phyloP scores from a whole-genome alignment of 805 yeast genomes.

The Saturnispora zaruensis region DNA sequence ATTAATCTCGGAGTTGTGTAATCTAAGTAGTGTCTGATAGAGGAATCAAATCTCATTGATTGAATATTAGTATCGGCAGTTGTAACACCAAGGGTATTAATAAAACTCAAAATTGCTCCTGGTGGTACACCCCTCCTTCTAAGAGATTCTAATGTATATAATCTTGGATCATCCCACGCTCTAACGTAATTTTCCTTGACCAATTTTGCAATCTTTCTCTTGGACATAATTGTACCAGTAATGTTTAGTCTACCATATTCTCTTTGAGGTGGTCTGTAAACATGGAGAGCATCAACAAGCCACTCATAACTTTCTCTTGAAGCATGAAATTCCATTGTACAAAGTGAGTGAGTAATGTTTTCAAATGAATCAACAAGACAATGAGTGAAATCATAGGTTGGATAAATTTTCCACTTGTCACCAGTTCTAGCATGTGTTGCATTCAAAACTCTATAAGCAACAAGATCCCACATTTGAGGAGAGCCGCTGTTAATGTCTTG shows the following conservation, averaged over 20 bases:
- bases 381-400: conserved; percentile 98
- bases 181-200: conserved; percentile 76
- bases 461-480: conserved; percentile 99
- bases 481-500: conserved; percentile 84
- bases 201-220: conserved; percentile 90
- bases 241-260: conserved; percentile 95
- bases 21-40: conserved; percentile 82
- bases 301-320: conserved; percentile 96
- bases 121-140: conserved; percentile 99
- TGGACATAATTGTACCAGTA: conserved; percentile 89
- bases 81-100: conserved; percentile 94
- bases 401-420: conserved; percentile 93
- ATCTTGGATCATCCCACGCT: conserved; percentile 98
- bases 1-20: conserved; percentile 88
- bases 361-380: conserved; percentile 97
- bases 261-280: conserved; percentile 97
- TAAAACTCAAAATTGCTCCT: conserved; percentile 88
- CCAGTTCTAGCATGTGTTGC: conserved; percentile 97
- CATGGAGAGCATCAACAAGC: conserved; percentile 92
- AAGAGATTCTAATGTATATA: conserved; percentile 88
- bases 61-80: conserved; percentile 90
- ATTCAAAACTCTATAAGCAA: conserved; percentile 89
- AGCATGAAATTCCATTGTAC: conserved; percentile 90
- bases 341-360: conserved; percentile 89
- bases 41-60: conserved; percentile 77